A percentile compares a stretch with the other conserved stretches of the same genome.
Conservation (phyloP, 768 basidiomycete species). For the Sarcodon aspratus region DNA sequence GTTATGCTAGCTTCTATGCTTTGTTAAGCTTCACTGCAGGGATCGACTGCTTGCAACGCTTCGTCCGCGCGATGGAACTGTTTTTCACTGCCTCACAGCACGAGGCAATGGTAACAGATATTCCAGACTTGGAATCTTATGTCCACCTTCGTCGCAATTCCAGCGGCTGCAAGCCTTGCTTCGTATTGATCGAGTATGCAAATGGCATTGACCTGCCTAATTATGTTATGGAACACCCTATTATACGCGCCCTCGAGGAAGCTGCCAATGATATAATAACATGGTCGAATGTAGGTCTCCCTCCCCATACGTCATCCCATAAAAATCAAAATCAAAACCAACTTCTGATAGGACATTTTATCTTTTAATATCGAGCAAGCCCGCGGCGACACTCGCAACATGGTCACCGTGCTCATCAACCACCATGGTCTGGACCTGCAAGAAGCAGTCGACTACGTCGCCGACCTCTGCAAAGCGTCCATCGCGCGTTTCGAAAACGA, state of each 20-base stretch:
- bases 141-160: slow-evolving; percentile 41
- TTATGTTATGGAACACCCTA: slow-evolving; percentile 39
- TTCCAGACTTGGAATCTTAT: slow-evolving; percentile 37
- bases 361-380: slow-evolving; percentile 72
- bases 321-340: neutral
- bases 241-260: slow-evolving; percentile 32
- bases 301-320: neutral
- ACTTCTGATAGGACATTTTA: slow-evolving; percentile 46
- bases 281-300: slow-evolving; percentile 24
- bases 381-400: slow-evolving; percentile 55
- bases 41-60: slow-evolving; percentile 23
- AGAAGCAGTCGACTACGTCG: slow-evolving; percentile 52
- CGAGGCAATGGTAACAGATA: slow-evolving; percentile 17
- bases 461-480: slow-evolving; percentile 43
- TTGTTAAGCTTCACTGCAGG: slow-evolving; percentile 26
- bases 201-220: slow-evolving; percentile 39
- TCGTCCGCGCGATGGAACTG: slow-evolving; percentile 18
- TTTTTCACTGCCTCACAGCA: slow-evolving; percentile 21
- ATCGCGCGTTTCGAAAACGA: slow-evolving; percentile 41
- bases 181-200: slow-evolving; percentile 45
- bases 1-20: slow-evolving; percentile 17
- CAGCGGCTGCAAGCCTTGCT: slow-evolving; percentile 38
- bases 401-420: slow-evolving; percentile 60
- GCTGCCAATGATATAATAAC: slow-evolving; percentile 37
- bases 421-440: slow-evolving; percentile 47